Evolutionary conservation across 164 flowering plant genomes (phyloP).

Genomic region (Berberis vulgaris): DNA sequence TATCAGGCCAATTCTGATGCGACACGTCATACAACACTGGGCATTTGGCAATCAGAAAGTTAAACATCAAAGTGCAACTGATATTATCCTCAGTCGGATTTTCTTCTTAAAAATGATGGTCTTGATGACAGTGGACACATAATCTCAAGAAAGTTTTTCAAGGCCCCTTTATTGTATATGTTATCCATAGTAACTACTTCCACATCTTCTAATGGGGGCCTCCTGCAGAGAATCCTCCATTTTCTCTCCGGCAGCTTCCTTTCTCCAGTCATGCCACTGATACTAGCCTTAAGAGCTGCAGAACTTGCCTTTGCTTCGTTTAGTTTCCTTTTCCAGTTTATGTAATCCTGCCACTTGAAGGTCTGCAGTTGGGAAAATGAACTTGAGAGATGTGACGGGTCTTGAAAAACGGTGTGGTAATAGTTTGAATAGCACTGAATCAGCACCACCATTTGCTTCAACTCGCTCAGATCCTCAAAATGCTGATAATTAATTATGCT

Average conservation of each 20-base stretch:
- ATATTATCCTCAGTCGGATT: slow-evolving; percentile 23
- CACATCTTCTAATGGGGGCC: slow-evolving; percentile 42
- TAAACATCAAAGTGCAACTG: background rate
- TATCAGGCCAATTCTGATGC: too few species aligned
- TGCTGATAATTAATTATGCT: background rate
- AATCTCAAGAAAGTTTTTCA: slow-evolving; percentile 54
- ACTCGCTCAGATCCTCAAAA: background rate
- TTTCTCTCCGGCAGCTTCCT: slow-evolving; percentile 49
- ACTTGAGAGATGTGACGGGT: background rate
- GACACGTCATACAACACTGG: background rate
- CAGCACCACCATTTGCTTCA: too few species aligned
- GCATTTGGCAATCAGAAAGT: background rate
- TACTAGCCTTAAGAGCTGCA: slow-evolving; percentile 69
- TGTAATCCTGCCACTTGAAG: slow-evolving; percentile 86
- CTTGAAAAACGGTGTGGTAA: too few species aligned
- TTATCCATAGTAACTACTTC: slow-evolving; percentile 42
- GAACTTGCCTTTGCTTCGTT: slow-evolving; percentile 76
- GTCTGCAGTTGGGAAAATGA: slow-evolving; percentile 31
- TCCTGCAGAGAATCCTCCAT: slow-evolving; percentile 57
- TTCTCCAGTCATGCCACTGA: slow-evolving; percentile 38
- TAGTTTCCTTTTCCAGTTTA: slow-evolving; percentile 60
- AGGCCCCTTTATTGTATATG: slow-evolving; percentile 54
- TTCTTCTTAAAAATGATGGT: slow-evolving; percentile 36
- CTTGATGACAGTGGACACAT: slow-evolving; percentile 61
- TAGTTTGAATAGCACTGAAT: too few species aligned